Evolutionary conservation across 495 filamentous ascomycete species (phyloP).

Genomic region (Rhizodiscina lignyota): DNA sequence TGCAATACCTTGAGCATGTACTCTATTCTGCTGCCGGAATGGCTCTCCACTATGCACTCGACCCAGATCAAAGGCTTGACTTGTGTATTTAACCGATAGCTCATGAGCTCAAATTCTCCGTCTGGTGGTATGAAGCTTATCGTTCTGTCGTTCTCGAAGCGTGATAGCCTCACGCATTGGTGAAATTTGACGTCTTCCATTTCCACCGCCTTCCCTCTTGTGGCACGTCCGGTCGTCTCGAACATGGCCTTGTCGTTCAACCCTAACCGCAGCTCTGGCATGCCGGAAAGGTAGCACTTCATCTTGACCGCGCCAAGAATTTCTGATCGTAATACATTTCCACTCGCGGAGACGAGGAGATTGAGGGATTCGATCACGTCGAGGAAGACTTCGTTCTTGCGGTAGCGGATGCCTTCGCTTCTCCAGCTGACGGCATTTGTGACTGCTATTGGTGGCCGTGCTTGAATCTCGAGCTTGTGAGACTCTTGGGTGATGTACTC

Average conservation of each 20-base stretch:
- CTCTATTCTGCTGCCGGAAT: slow-evolving; percentile 87
- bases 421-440: slow-evolving; percentile 98
- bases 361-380: slow-evolving; percentile 97
- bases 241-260: slow-evolving; percentile 99
- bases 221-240: slow-evolving; percentile 89
- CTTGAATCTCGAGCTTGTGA: slow-evolving; percentile 95
- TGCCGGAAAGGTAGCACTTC: slow-evolving; percentile 98
- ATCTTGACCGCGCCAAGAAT: slow-evolving; percentile 97
- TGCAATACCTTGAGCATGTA: slow-evolving; percentile 90
- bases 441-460: slow-evolving; percentile 97
- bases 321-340: slow-evolving; percentile 92
- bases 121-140: slow-evolving; percentile 99
- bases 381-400: slow-evolving; percentile 98
- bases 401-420: slow-evolving; percentile 93
- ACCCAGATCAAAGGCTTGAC: slow-evolving; percentile 99
- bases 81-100: slow-evolving; percentile 95
- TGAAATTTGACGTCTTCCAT: slow-evolving; percentile 99
- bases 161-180: slow-evolving; percentile 86
- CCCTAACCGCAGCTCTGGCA: slow-evolving; percentile 91
- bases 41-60: slow-evolving; percentile 89
- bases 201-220: slow-evolving; percentile 91
- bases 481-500: slow-evolving; percentile 99
- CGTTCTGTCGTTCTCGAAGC: slow-evolving; percentile 97
- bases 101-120: slow-evolving; percentile 98
- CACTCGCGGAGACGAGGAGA: slow-evolving; percentile 82